Evolutionary conservation across 331 rosid species (phyloP), one percentile per base, ranked within the genome.

Genomic region (Malus hybrid): DNA sequence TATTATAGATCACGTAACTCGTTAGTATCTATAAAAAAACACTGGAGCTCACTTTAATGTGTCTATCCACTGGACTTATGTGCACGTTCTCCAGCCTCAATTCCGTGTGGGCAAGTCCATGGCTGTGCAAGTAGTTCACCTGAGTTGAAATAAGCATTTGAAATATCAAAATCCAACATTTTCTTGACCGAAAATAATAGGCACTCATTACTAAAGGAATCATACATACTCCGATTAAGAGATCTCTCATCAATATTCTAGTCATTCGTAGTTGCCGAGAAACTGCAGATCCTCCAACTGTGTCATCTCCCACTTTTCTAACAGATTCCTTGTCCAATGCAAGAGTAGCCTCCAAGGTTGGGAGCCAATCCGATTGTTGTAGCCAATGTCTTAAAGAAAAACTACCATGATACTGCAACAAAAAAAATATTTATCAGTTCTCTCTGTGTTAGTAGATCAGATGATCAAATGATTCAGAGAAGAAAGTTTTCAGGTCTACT

Each of bases 351-450:
- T 94, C 99, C 78, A 94, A 85, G 68, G 96, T 94, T 79, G 97
- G 99, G 74, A 94, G 97, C 99, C 99, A 94, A 83, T 94, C 97
- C 62, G 97, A 87, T 70, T 83, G 97, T 80, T 83, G 97, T 76
- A 94, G 97, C 99, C 99, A 94, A 70, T 94, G 99, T 74, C 96
- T 87, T 84, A 92, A 85, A 83, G 99, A 94, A 87, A 94, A 94
- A 85, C 99, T 94, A 70, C 95, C 97, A 81, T 94, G 99, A 82
- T 94, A 93, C 99, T 94, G 88, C 88, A 79, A 70, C n/a, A 52
- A 62, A 64, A 13, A 78, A 63, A 32, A 32, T 33, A 67, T 24
- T 33, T 46, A 50, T 32, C 55, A 19, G 13, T 44, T 42, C 56
- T 19, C 22, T 48, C 48, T 10, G 12, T 39, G 48, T 0, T 42